Conservation (phyloP, 768 basidiomycete genomes). For the Gymnopilus junonius region DNA sequence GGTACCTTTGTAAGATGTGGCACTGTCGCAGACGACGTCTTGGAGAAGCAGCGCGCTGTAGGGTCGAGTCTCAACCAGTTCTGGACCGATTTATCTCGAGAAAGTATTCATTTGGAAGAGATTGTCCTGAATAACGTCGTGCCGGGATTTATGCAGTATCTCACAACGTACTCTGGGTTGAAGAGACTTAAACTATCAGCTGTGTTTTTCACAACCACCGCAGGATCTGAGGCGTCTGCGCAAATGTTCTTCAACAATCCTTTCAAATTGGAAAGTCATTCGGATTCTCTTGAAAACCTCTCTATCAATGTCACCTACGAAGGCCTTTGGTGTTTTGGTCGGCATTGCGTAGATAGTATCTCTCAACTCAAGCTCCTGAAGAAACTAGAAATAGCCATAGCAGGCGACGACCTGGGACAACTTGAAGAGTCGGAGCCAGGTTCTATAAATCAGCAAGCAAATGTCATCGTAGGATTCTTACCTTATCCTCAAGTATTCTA, state of each 20-base stretch:
- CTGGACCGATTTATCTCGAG: neutral
- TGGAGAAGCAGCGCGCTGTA: neutral
- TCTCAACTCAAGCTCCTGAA: neutral
- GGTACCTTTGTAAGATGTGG: neutral
- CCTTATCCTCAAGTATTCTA: neutral
- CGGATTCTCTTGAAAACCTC: neutral
- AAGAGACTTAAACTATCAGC: neutral
- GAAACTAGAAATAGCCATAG: neutral
- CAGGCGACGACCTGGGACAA: too few species aligned
- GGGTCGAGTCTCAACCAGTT: neutral
- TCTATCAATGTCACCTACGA: neutral
- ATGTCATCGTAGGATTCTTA: neutral
- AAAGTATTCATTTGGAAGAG: neutral
- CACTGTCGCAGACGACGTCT: neutral
- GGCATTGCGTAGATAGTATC: neutral
- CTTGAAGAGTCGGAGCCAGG: too few species aligned
- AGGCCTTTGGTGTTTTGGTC: constrained; percentile 5
- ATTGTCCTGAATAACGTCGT: neutral
- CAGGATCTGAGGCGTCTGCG: neutral
- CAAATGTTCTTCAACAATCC: neutral
- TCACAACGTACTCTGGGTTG: constrained; percentile 1
- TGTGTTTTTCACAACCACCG: neutral
- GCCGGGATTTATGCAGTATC: neutral
- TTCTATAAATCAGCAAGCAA: neutral
- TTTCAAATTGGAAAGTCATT: neutral